Evolutionary conservation across 352 stramenopile genomes (phyloP), one percentile per base, ranked within the genome.

Genomic region (Phytophthora ohioensis): DNA sequence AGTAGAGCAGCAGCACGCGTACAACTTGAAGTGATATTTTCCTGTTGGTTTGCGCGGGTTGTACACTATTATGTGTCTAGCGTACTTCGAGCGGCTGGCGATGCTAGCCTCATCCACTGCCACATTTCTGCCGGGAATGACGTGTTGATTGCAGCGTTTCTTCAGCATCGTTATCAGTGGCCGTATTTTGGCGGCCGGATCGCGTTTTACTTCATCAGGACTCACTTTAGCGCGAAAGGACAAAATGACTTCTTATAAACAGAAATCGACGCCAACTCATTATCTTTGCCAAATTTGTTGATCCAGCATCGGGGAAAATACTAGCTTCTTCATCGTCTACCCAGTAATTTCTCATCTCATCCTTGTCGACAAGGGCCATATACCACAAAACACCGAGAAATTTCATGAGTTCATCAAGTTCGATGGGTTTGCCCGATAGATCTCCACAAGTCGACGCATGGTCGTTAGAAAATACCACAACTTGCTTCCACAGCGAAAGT

Each of bases 1-100:
- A 1, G 66, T 81, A 1, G 70, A 53, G 30, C 75, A 79, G 43
- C 75, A 76, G 36, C 52, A 66, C 30, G 49, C 48, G 47, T 79
- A 76, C 5, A 79, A 47, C 45, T 74, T 74, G 53, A 81, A 79
- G 41, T 81, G 70, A 21, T 73, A 79, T 46, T 79, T 79, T 1
- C 70, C 75, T 15, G 39, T 73, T 27, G 64, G 60, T 49, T 78
- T 81, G 11, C 21, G 35, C 8, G 57, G 48, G 11, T 78, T 78
- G 43, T 57, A 81, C 30, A 78, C 55, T 31, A 78, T 78, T 0
- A 78, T n/a, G 51, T 78, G 64, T 0, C 69, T 51, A 13, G 39
- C 69, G 49, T 53, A 75, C 21, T 58, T 69, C 63, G 69, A 81
- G 4, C 69, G 54, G 21, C 48, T 64, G 13, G 73, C 69, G 38